Evolutionary conservation across 352 stramenopile genomes (phyloP).

Genomic region (Pilasporangium apinafurcum): DNA sequence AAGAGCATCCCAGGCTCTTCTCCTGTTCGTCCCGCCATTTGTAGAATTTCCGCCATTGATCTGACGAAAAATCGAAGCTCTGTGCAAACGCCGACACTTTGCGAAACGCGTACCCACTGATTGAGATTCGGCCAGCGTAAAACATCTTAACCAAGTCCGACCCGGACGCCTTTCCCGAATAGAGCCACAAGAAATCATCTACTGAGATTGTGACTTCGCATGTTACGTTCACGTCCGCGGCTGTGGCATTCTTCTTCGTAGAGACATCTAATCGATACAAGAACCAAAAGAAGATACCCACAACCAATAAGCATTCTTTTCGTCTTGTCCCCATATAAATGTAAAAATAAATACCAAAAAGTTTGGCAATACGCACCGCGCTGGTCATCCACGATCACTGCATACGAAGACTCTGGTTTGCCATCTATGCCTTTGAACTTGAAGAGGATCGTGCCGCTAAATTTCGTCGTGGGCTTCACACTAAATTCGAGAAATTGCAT

Average conservation of each 20-base stretch:
- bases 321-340: constrained; percentile 1
- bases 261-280: constrained; percentile 21
- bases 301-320: not conserved
- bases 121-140: constrained; percentile 67
- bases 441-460: constrained; percentile 79
- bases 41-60: constrained; percentile 79
- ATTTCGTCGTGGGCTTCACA: constrained; percentile 64
- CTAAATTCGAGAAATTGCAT: constrained; percentile 86
- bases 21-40: constrained; percentile 40
- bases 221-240: constrained; percentile 32
- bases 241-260: constrained; percentile 48
- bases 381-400: constrained; percentile 48
- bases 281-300: not conserved
- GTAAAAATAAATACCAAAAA: constrained; percentile 1
- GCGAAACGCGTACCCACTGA: constrained; percentile 79
- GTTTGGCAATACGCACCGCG: constrained; percentile 14
- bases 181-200: constrained; percentile 84
- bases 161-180: constrained; percentile 79
- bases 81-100: constrained; percentile 76
- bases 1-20: constrained; percentile 18
- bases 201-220: constrained; percentile 83
- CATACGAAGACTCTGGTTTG: constrained; percentile 50
- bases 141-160: constrained; percentile 75
- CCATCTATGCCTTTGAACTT: constrained; percentile 57
- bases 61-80: constrained; percentile 83